Base-by-base conservation (phyloP, 2,329 filamentous ascomycete species). In the Blastomyces gilchristii region DNA sequence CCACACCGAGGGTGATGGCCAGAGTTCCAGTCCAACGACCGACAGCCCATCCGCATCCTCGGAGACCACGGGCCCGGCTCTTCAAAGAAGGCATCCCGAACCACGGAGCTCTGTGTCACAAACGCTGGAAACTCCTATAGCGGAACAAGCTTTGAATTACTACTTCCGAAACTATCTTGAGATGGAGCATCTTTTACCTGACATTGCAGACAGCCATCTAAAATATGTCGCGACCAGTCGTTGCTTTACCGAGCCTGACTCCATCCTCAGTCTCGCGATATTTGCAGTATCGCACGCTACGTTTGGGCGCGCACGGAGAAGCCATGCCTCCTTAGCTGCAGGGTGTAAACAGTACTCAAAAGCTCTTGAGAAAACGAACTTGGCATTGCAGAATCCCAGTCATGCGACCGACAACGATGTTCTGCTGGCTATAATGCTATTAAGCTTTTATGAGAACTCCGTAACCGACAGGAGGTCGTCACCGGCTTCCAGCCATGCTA, bases 391-490 rank as follows among this genome's bases (percentile, higher is more conserved):
- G 6, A 37, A 37, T 28, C 5, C 25, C 8, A 59, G 16, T n/a
- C 25, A 59, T 47, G 57, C 43, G 16, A 34, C 25, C 7, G 57
- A 49, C 22, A 43, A 59, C 25, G 57, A 37, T 25, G 41, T 49
- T 8, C 57, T 59, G 7, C 57, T 49, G 37, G 41, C 57, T 11
- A 34, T 47, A 47, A 59, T 59, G 57, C 14, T 59, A 18, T 59
- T 59, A 22, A 49, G 57, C 43, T 59, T 59, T 8, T 59, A 59
- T 49, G 57, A 59, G 43, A 59, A 59, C 22, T 34, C 57, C 16
- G 57, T 49, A 28, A 49, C 34, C 41, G 43, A 37, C 43, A 47
- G 5, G 28, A 3, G 16, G 7, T 22, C 41, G 49, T n/a, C 43
- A 43, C 28, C 25, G 1, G 9, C 16, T 31, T n/a, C 57, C 16